Conservation (phyloP, 2,329 filamentous ascomycete genomes). For the Talaromyces verruculosus region DNA sequence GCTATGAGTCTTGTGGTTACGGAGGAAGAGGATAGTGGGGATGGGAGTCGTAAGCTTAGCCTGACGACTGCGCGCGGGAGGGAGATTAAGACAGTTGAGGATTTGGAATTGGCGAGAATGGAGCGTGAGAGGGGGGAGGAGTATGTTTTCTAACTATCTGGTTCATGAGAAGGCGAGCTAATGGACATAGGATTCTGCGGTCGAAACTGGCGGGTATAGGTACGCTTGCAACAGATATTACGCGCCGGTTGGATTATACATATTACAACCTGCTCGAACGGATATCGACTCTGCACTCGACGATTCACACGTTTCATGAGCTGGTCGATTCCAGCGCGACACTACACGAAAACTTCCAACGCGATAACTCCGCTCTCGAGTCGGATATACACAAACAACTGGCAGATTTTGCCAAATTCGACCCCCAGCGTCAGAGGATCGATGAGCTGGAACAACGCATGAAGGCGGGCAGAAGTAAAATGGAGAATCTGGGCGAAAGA, state of each 20-base stretch:
- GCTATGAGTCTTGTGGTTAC: constrained; percentile 30
- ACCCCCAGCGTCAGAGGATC: constrained; percentile 39
- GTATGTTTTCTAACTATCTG: constrained; percentile 42
- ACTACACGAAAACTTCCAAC: constrained; percentile 42
- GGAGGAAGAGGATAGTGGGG: constrained; percentile 26
- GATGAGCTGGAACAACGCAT: constrained; percentile 42
- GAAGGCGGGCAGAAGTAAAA: constrained; percentile 35
- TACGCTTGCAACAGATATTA: constrained; percentile 44
- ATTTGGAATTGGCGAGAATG: constrained; percentile 48
- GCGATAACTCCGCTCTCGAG: constrained; percentile 37
- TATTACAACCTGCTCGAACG: constrained; percentile 51
- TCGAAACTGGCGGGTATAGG: constrained; percentile 39
- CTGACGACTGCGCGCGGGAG: constrained; percentile 27
- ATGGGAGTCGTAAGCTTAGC: constrained; percentile 29
- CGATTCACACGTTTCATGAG: constrained; percentile 44
- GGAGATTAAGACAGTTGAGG: constrained; percentile 36
- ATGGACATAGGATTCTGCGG: constrained; percentile 29
- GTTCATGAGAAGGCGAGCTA: neutral
- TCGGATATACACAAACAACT: constrained; percentile 41
- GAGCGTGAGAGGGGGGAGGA: constrained; percentile 75
- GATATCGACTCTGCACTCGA: constrained; percentile 41
- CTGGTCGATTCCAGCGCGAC: constrained; percentile 39
- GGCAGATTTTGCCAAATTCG: constrained; percentile 39
- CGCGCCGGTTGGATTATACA: constrained; percentile 48
- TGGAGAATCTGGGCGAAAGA: constrained; percentile 39